These are phyloP conservation scores for Volutella citrinella DNA, from an alignment of 2,329 filamentous ascomycete species.

Conservation along the genomic window DNA sequence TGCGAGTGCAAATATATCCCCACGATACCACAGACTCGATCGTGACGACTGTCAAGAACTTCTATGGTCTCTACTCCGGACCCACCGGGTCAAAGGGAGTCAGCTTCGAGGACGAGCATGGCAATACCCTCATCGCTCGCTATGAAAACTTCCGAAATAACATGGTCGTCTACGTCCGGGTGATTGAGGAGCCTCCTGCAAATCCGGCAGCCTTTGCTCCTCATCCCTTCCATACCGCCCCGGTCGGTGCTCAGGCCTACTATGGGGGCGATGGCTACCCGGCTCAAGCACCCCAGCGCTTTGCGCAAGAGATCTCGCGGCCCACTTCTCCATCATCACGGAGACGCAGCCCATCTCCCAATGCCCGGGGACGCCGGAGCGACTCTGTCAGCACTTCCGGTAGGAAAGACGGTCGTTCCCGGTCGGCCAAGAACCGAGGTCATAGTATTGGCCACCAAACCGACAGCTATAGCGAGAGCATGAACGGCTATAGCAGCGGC, in stretches of 20 bases:
- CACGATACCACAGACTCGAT: conserved; percentile 98
- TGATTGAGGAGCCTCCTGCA: conserved; percentile 61
- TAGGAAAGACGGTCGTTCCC: conserved; percentile 64
- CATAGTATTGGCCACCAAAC: conserved; percentile 42
- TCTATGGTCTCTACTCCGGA: conserved; percentile 90
- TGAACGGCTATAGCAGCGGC: conserved; percentile 81
- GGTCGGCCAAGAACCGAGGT: conserved; percentile 66
- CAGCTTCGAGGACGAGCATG: conserved; percentile 89
- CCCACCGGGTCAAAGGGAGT: conserved; percentile 70
- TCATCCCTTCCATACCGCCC: conserved; percentile 49
- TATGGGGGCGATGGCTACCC: conserved; percentile 53
- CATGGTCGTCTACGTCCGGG: conserved; percentile 90
- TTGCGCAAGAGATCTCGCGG: conserved; percentile 61
- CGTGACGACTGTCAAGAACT: conserved; percentile 97
- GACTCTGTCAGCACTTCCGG: conserved; percentile 60
- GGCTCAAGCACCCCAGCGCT: conserved; percentile 46
- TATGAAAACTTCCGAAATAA: conserved; percentile 94
- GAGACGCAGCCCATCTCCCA: conserved; percentile 76
- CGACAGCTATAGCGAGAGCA: conserved; percentile 63
- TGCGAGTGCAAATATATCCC: conserved; percentile 86
- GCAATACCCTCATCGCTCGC: conserved; percentile 87
- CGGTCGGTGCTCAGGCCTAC: conserved; percentile 48
- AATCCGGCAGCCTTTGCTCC: conserved; percentile 47
- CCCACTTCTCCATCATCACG: conserved; percentile 68
- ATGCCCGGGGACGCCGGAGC: conserved; percentile 71